Evolutionary conservation across 768 basidiomycete genomes (phyloP).

Genomic region (Lactarius indigo): DNA sequence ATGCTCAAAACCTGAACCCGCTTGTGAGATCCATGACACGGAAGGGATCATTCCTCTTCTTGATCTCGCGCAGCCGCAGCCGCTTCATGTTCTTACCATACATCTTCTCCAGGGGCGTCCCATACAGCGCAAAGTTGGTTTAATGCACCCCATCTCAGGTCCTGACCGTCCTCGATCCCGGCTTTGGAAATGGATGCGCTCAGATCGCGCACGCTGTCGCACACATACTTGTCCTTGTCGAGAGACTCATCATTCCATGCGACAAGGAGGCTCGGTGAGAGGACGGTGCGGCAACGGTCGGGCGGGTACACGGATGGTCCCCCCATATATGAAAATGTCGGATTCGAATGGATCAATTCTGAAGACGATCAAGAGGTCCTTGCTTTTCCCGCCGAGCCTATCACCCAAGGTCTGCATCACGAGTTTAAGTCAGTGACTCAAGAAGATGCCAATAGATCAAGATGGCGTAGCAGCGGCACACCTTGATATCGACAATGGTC

Average conservation of each 20-base stretch:
- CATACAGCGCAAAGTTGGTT: slow-evolving; percentile 54
- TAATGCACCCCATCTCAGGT: slow-evolving; percentile 43
- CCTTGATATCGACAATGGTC: slow-evolving; percentile 43
- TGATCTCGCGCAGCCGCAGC: slow-evolving; percentile 41
- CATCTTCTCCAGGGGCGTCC: slow-evolving; percentile 47
- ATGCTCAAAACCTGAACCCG: slow-evolving; percentile 46
- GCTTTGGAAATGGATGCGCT: slow-evolving; percentile 39
- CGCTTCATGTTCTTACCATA: slow-evolving; percentile 47
- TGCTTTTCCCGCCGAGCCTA: slow-evolving; percentile 30
- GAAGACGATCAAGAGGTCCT: slow-evolving; percentile 43
- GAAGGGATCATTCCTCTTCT: slow-evolving; percentile 48
- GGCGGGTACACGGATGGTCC: slow-evolving; percentile 18
- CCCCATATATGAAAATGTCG: slow-evolving; percentile 13
- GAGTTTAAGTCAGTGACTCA: neutral
- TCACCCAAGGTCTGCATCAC: slow-evolving; percentile 43
- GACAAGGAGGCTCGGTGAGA: slow-evolving; percentile 31
- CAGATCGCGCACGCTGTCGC: slow-evolving; percentile 39
- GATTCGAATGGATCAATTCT: slow-evolving; percentile 22
- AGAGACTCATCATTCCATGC: slow-evolving; percentile 40
- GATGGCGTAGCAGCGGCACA: slow-evolving; percentile 20
- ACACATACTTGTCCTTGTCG: slow-evolving; percentile 44
- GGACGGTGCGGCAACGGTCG: slow-evolving; percentile 4
- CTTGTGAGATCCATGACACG: slow-evolving; percentile 64
- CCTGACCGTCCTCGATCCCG: slow-evolving; percentile 41
- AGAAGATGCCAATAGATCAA: neutral